Conservation (phyloP, 768 basidiomycete species). For the Lactifluus volemus region DNA sequence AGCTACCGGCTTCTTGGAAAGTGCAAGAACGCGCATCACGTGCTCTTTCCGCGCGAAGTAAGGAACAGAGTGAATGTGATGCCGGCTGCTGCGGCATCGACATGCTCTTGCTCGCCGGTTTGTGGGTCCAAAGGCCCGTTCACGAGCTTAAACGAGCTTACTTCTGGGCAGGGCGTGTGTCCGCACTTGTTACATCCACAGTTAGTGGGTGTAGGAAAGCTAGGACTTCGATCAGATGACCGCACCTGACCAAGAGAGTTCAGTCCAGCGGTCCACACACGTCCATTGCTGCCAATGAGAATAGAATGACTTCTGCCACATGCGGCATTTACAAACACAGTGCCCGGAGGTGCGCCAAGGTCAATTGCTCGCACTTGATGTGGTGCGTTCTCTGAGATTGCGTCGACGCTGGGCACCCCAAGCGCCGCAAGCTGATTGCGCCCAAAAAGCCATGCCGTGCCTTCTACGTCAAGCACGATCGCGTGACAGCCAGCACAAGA, state of each 20-base stretch:
- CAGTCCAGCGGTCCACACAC: constrained; percentile 75
- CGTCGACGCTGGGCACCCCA: constrained; percentile 41
- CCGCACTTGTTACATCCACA: constrained; percentile 6
- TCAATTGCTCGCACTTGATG: constrained; percentile 48
- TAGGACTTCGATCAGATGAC: neutral
- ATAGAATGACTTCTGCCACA: constrained; percentile 78
- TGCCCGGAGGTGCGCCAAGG: constrained; percentile 47
- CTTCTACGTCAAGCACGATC: constrained; percentile 63
- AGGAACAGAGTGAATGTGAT: constrained; percentile 78
- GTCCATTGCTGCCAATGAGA: constrained; percentile 72
- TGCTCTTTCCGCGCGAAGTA: constrained; percentile 75
- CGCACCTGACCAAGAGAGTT: constrained; percentile 76
- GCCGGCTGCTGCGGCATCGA: constrained; percentile 71
- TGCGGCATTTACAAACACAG: constrained; percentile 67
- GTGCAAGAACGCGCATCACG: constrained; percentile 15
- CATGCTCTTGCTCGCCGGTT: constrained; percentile 52
- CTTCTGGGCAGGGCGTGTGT: constrained; percentile 40
- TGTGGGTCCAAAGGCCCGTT: constrained; percentile 35
- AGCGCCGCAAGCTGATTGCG: constrained; percentile 66
- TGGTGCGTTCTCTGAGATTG: constrained; percentile 69
- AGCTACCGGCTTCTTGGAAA: neutral
- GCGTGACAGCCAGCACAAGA: constrained; percentile 72
- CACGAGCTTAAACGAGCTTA: constrained; percentile 56
- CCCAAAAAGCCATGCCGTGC: constrained; percentile 86
- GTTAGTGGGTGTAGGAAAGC: neutral